Conservation (phyloP, 352 stramenopile genomes). For the Elongisporangium anandrum region DNA sequence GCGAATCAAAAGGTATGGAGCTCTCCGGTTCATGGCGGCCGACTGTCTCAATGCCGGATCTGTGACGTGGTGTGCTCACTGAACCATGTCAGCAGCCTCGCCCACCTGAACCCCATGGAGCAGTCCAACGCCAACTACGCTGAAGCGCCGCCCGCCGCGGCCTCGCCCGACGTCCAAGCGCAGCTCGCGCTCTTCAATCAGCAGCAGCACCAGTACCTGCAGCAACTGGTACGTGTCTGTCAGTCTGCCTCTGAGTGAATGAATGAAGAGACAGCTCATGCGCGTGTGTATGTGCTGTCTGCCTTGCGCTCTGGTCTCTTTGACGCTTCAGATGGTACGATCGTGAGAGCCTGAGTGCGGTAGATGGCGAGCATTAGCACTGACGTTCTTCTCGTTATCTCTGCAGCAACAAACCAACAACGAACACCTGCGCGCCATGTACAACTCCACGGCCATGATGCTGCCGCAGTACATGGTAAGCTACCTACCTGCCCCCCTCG, state of each 20-base stretch:
- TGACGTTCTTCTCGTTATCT: neutral
- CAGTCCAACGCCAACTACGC: constrained; percentile 1
- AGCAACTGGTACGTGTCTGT: constrained; percentile 48
- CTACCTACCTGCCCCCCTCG: neutral
- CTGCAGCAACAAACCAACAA: constrained; percentile 55
- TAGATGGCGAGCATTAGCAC: too few relatives aligned
- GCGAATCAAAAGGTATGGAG: neutral
- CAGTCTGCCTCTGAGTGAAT: constrained; percentile 1
- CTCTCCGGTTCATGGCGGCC: neutral
- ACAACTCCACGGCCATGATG: constrained; percentile 80
- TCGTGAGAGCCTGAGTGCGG: neutral
- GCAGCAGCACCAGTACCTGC: constrained; percentile 58
- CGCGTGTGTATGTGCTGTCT: neutral
- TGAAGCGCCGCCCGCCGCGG: constrained; percentile 14
- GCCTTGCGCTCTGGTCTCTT: neutral
- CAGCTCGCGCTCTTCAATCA: constrained; percentile 55
- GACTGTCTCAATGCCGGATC: neutral
- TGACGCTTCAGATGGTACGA: constrained; percentile 22
- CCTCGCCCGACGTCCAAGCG: constrained; percentile 32
- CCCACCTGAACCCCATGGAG: neutral
- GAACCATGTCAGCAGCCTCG: neutral
- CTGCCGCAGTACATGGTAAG: constrained; percentile 77
- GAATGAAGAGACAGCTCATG: neutral
- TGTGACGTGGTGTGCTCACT: neutral
- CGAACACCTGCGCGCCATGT: constrained; percentile 79